Evolutionary conservation across 164 flowering plant genomes (phyloP).

Genomic region (Santalum album): DNA sequence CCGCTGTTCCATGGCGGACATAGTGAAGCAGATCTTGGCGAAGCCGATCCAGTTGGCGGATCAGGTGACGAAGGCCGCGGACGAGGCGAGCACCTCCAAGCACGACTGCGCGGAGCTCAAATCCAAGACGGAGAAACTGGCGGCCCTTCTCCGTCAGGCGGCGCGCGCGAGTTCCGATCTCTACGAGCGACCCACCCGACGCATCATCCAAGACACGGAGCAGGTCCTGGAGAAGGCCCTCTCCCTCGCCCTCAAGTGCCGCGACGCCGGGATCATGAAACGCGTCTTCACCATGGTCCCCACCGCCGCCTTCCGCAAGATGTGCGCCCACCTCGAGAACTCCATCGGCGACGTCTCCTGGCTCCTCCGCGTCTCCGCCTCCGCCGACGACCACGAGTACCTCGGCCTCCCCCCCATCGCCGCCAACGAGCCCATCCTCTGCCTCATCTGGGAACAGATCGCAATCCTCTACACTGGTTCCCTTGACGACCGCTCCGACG

Average conservation of each 20-base stretch:
- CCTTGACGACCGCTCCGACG: constrained; percentile 35
- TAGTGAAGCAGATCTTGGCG: constrained; percentile 30
- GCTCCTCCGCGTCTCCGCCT: constrained; percentile 39
- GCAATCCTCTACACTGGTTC: constrained; percentile 38
- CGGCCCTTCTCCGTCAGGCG: constrained; percentile 30
- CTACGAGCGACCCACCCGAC: constrained; percentile 36
- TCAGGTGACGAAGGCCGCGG: constrained; percentile 30
- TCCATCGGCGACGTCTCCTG: constrained; percentile 61
- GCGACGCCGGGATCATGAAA: constrained; percentile 36
- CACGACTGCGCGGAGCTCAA: constrained; percentile 31
- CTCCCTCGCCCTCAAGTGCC: constrained; percentile 31
- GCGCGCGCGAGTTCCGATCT: constrained; percentile 36
- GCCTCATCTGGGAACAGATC: constrained; percentile 42
- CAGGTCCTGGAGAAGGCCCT: constrained; percentile 29
- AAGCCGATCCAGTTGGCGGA: constrained; percentile 36
- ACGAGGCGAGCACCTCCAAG: constrained; percentile 25
- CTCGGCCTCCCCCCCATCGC: constrained; percentile 43
- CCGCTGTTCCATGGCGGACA: constrained; percentile 25
- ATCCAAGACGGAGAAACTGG: constrained; percentile 33
- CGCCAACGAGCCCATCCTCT: constrained; percentile 39
- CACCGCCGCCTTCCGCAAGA: constrained; percentile 47
- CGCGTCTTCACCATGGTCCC: constrained; percentile 52
- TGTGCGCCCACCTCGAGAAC: constrained; percentile 40
- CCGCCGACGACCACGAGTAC: constrained; percentile 24
- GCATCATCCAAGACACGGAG: constrained; percentile 30